Base-by-base conservation (phyloP, 345 rosid genomes). In the Eucalyptus lansdowneana region DNA sequence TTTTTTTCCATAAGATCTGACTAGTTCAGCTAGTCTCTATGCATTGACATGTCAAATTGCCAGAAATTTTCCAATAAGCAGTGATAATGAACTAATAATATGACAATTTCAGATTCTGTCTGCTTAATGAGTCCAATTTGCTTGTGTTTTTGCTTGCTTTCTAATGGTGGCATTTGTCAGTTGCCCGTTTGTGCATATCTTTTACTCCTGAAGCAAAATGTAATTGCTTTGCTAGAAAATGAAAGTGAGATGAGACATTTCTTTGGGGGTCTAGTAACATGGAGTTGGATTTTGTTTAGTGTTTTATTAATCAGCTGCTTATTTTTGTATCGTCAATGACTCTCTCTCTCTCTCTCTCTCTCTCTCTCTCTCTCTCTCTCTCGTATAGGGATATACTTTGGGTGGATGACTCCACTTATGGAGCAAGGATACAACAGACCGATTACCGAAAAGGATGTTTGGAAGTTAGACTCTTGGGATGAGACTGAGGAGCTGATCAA, bases 401-500 rank as follows among this genome's bases (percentile, higher is more conserved):
- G 94, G 80, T 98, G 99, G 99, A 96, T 98, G 93, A 96, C 96
- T 89, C 98, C 99, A 37, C 95, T 98, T 67, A 94, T 98, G 99
- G 92, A 92, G 94, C 93, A 92, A 92, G 99, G 99, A 44, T 96
- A 95, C 91, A 97, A 86, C 92, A 95, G 95, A 89, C 99, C 99
- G 45, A 93, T 98, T 85, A 97, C 98, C 14, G 99, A 97, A 92
- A 96, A 93, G 93, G 99, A 97, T 92, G 95, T 96, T 27, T 98
- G 98, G 99, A 96, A 96, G 91, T 93, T 98, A 89, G 99, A 96
- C 91, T 92, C 94, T 58, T 98, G 99, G 99, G 99, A 98, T 93
- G 92, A 51, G 93, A 96, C 99, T n/a, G 95, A 98, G 89, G 96
- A 94, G 89, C 93, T 96, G 89, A 93, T 91, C 76, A 91, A 91